Evolutionary conservation across 1,284 basidiomycete genomes (phyloP).

Genomic region (Trametes versicolor): DNA sequence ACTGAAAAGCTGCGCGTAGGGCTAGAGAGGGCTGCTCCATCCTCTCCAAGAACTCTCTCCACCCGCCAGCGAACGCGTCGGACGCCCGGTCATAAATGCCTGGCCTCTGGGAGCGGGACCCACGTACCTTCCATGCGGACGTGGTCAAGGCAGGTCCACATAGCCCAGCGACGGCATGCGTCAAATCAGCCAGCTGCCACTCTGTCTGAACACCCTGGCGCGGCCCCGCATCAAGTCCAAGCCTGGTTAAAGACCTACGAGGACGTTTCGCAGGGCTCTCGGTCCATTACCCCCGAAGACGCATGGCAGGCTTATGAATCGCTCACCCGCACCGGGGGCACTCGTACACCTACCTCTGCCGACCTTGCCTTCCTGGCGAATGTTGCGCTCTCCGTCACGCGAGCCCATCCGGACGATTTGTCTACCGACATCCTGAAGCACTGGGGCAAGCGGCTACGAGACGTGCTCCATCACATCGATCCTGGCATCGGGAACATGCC

Average conservation of each 20-base stretch:
- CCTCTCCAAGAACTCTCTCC: conserved; percentile 22
- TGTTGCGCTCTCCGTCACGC: conserved; percentile 14
- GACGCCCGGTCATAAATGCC: conserved; percentile 29
- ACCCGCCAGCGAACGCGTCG: conserved; percentile 39
- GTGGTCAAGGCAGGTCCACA: conserved; percentile 31
- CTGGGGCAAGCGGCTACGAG: conserved; percentile 51
- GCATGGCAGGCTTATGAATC: conserved; percentile 34
- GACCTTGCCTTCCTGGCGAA: conserved; percentile 24
- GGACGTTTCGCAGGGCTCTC: conserved; percentile 18
- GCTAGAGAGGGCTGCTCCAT: conserved; percentile 19
- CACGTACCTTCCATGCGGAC: conserved; percentile 35
- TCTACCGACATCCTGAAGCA: conserved; percentile 19
- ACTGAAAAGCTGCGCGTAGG: conserved; percentile 7
- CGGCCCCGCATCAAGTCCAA: conserved; percentile 11
- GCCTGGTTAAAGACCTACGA: conserved; percentile 21
- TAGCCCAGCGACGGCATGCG: conserved; percentile 40
- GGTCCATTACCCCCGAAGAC: conserved; percentile 26
- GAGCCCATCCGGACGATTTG: conserved; percentile 5
- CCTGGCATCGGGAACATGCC: conserved; percentile 31
- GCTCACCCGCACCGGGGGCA: conserved; percentile 13
- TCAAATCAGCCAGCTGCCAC: conserved; percentile 33
- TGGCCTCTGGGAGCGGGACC: conserved; percentile 30
- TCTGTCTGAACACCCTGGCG: conserved; percentile 7
- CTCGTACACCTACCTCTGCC: conserved; percentile 16
- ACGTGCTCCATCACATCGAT: conserved; percentile 46